Percentiles rank a stretch among this genome's conserved stretches.
Evolutionary conservation across 2,329 filamentous ascomycete species (phyloP).

Genomic region (Epichloe baconii): DNA sequence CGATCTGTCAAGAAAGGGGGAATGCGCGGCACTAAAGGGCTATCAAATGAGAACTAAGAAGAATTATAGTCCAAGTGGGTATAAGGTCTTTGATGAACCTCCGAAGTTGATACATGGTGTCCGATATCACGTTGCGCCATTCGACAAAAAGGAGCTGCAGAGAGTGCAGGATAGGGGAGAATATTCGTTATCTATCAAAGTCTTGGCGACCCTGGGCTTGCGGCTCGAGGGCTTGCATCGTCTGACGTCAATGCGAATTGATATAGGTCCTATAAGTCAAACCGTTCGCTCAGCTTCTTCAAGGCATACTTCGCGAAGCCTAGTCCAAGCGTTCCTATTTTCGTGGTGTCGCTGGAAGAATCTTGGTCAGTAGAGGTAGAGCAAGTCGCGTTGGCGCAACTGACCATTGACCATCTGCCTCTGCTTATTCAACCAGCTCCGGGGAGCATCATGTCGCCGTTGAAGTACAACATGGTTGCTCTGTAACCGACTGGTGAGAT

Average conservation of each 20-base stretch:
- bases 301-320: constrained; percentile 2
- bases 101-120: background rate
- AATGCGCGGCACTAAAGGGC: background rate
- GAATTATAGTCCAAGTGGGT: background rate
- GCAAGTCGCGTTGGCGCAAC: constrained; percentile 29
- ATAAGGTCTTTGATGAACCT: background rate
- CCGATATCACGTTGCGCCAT: background rate
- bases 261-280: background rate
- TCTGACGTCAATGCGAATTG: background rate
- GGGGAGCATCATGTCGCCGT: constrained; percentile 58
- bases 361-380: constrained; percentile 29
- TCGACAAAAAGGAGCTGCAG: background rate
- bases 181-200: too few relatives aligned
- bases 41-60: background rate
- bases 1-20: too few relatives aligned
- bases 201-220: background rate
- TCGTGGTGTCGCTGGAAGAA: constrained; percentile 30
- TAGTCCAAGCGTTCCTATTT: constrained; percentile 29
- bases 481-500: constrained; percentile 64
- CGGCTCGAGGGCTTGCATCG: background rate
- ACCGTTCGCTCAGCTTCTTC: background rate
- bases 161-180: background rate
- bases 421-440: constrained; percentile 78
- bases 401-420: constrained; percentile 54
- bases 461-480: constrained; percentile 73